Evolutionary conservation across 2,329 filamentous ascomycete genomes (phyloP), one percentile per base, ranked within the genome.

Genomic region (Sclerotinia sclerotiorum): DNA sequence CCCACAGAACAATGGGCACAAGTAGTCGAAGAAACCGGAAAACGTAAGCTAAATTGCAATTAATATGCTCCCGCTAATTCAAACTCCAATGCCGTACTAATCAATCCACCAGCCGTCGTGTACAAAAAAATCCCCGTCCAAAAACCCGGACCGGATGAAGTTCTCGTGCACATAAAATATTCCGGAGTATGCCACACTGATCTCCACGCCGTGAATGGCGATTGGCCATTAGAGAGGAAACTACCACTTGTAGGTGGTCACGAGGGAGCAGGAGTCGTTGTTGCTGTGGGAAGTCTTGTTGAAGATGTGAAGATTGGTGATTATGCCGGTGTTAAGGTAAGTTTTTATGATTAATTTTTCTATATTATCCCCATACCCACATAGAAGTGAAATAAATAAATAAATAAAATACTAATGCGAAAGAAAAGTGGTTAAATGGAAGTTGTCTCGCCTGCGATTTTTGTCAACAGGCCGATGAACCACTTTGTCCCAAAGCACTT

Each of bases 101-200:
- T 35, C 21, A 62, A 62, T 11, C 13, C 15, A 11, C 61, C 65
- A 88, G 87, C 87, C 73, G 82, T 87, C 75, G 80, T 86, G 70
- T 92, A 90, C 85, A 93, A 92, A 83, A 85, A 90, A 81, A 94
- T 97, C 76, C 89, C 91, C 73, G 93, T 97, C 64, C 84, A 84
- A 71, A 87, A 89, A 79, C 94, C 94, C 51, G 92, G 89, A 29
- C 90, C 93, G 65, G 93, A 97, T 82, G 92, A 97, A 81, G 91
- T 97, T 74, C 90, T 97, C 73, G 83, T 97, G 82, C 94, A 96
- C 82, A 87, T 97, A 85, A 93, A 93, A 80, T 97, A 87, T 84
- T 91, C 90, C 39, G 93, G 93, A 78, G 93, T 97, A 74, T 97
- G 93, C 85, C 93, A 96, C 84, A 96, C 93, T 48, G 92, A 96